Conservation (phyloP, 2,329 filamentous ascomycete genomes). For the Arthrobotrys pseudoclavata region DNA sequence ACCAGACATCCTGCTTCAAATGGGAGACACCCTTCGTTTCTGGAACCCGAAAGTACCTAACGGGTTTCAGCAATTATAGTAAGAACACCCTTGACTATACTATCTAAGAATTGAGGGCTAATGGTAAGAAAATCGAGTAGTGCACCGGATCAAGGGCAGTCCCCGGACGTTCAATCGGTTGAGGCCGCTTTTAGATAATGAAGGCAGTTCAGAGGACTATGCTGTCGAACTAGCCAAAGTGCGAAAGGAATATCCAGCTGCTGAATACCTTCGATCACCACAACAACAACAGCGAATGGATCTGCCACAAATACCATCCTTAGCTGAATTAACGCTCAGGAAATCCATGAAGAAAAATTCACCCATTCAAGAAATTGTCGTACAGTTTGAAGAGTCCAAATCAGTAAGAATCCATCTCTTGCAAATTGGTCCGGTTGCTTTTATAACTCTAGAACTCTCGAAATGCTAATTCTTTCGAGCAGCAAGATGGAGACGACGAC, state of each 20-base stretch:
- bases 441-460: background rate
- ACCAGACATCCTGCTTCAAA: background rate
- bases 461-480: background rate
- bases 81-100: background rate
- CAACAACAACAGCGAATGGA: background rate
- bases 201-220: background rate
- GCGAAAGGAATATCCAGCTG: conserved; percentile 33
- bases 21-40: conserved; percentile 45
- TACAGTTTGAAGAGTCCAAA: conserved; percentile 44
- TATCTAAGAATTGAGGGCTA: background rate
- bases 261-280: conserved; percentile 7
- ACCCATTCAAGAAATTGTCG: background rate
- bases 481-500: background rate
- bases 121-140: conserved; percentile 1
- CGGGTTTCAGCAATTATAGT: conserved; percentile 38
- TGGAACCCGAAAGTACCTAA: conserved; percentile 15
- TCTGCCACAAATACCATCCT: background rate
- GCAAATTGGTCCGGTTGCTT: too few species aligned
- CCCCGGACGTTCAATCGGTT: conserved; percentile 31
- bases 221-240: conserved; percentile 3
- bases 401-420: conserved; percentile 12
- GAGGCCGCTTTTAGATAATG: conserved; percentile 18
- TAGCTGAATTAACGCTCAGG: background rate
- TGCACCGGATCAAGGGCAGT: conserved; percentile 15
- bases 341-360: background rate